These are phyloP conservation scores for Pythium graminicola DNA, from an alignment of 352 stramenopile genomes.

Conservation along the genomic window DNA sequence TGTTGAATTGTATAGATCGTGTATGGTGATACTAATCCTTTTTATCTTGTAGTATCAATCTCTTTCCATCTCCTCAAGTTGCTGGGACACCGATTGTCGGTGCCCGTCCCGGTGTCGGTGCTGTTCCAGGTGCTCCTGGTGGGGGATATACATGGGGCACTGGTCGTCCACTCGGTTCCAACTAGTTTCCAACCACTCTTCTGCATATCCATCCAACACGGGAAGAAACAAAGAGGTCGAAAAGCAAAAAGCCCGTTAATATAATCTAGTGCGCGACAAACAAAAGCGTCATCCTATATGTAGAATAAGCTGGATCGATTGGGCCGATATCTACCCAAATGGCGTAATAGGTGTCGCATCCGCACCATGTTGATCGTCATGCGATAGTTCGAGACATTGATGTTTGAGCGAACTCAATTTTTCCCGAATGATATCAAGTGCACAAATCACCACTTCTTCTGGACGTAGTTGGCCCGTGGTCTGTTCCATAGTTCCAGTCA, in stretches of 20 bases:
- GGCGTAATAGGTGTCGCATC: slow-evolving; percentile 61
- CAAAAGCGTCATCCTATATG: too few species aligned
- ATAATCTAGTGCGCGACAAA: too few species aligned
- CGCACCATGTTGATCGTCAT: slow-evolving; percentile 51
- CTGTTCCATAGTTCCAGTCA: slow-evolving; percentile 18
- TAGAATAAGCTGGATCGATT: too few species aligned
- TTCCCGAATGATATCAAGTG: slow-evolving; percentile 80
- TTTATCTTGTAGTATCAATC: slow-evolving; percentile 31
- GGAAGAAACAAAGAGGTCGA: too few species aligned
- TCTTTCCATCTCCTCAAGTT: slow-evolving; percentile 62
- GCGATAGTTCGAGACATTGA: slow-evolving; percentile 78
- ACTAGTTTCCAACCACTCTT: too few species aligned
- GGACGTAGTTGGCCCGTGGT: slow-evolving; percentile 80
- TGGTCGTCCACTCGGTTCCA: slow-evolving; percentile 46
- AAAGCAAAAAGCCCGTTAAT: too few species aligned
- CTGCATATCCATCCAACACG: too few species aligned
- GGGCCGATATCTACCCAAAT: slow-evolving; percentile 57
- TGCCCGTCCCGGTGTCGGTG: slow-evolving; percentile 29
- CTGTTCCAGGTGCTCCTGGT: slow-evolving; percentile 23
- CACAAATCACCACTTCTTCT: slow-evolving; percentile 83
- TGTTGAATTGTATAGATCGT: not conserved
- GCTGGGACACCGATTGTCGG: slow-evolving; percentile 54
- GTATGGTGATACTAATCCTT: not conserved
- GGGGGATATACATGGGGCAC: slow-evolving; percentile 67
- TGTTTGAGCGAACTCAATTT: slow-evolving; percentile 83